Evolutionary conservation across 345 rosid species (phyloP).

Genomic region (Fremontodendron californicum): DNA sequence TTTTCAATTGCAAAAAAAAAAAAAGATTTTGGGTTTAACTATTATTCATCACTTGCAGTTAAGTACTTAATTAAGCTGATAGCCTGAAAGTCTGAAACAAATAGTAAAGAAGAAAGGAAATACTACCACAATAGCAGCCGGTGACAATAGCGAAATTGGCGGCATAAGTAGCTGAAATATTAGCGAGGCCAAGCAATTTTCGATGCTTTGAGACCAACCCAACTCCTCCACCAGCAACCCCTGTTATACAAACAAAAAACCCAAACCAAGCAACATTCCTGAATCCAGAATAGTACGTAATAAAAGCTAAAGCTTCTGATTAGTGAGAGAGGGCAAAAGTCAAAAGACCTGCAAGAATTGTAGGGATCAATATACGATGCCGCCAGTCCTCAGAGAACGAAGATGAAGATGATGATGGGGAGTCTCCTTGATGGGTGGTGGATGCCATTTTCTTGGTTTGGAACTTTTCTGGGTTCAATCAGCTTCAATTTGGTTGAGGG

Average conservation of each 20-base stretch:
- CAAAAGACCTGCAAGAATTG: slow-evolving; percentile 58
- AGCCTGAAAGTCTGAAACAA: background rate
- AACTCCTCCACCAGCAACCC: slow-evolving; percentile 60
- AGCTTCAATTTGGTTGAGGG: background rate
- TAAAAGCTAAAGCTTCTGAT: background rate
- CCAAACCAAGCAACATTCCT: background rate
- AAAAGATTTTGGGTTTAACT: background rate
- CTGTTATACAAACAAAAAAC: slow-evolving; percentile 23
- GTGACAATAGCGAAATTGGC: slow-evolving; percentile 62
- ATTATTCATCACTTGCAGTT: background rate
- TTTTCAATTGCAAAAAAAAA: background rate
- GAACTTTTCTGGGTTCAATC: background rate
- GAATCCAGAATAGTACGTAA: background rate
- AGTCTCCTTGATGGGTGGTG: slow-evolving; percentile 19
- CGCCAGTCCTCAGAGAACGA: slow-evolving; percentile 46
- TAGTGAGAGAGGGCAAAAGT: background rate
- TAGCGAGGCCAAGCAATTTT: slow-evolving; percentile 50
- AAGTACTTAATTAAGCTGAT: background rate
- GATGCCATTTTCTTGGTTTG: slow-evolving; percentile 33
- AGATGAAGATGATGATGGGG: slow-evolving; percentile 34
- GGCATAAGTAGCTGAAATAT: slow-evolving; percentile 56
- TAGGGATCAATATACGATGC: slow-evolving; percentile 51
- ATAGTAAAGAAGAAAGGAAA: background rate
- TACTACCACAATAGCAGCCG: slow-evolving; percentile 68
- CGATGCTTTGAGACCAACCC: slow-evolving; percentile 64